These are phyloP conservation scores for Delphinella strobiligena DNA, from an alignment of 2,329 filamentous ascomycete species.

Conservation along the genomic window DNA sequence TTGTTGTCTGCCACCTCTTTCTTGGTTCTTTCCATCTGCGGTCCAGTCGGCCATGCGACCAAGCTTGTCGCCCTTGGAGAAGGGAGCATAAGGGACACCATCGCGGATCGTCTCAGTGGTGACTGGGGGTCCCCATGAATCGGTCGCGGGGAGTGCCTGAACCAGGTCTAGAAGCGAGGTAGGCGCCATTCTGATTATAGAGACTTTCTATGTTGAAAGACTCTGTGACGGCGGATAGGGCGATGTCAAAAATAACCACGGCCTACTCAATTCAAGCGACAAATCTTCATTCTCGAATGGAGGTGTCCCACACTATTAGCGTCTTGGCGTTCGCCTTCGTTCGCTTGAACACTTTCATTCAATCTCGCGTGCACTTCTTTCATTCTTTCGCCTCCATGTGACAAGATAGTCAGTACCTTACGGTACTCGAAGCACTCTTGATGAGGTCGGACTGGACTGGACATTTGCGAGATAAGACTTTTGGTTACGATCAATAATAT, in stretches of 20 bases:
- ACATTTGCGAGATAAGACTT: no score
- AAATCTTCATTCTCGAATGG: no score
- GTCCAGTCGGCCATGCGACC: slow-evolving; percentile 99
- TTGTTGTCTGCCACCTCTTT: slow-evolving; percentile 71
- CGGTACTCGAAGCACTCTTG: no score
- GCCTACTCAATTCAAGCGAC: not conserved
- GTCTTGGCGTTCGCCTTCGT: no score
- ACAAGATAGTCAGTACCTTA: no score
- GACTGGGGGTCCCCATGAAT: slow-evolving; percentile 68
- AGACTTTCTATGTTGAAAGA: not conserved
- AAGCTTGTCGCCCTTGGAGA: slow-evolving; percentile 96
- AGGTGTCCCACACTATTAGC: no score
- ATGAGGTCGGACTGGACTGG: no score
- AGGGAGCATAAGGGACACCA: slow-evolving; percentile 93
- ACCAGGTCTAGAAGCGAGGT: slow-evolving; percentile 36
- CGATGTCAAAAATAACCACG: not conserved
- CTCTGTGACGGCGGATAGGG: not conserved
- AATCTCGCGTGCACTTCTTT: no score
- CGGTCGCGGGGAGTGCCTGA: slow-evolving; percentile 29
- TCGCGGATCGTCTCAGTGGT: slow-evolving; percentile 80
- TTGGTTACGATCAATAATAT: not conserved
- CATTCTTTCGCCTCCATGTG: no score
- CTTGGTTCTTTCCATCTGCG: slow-evolving; percentile 66
- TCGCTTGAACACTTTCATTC: no score
- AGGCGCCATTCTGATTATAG: slow-evolving; percentile 28